Conservation (phyloP, 768 basidiomycete genomes). For the Lepiota subincarnata region DNA sequence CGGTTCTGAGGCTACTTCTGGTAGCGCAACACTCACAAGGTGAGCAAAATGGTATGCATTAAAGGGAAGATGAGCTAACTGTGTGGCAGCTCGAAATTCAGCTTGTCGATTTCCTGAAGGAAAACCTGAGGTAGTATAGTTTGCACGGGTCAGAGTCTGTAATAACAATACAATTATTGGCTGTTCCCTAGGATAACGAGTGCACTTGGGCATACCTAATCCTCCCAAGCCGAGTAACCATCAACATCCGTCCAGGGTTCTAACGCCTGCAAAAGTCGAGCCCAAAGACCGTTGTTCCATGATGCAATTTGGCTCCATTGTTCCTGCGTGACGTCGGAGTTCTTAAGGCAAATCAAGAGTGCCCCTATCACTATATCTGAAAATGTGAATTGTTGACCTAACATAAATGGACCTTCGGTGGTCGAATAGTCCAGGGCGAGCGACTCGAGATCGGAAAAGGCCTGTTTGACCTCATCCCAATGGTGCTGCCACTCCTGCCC, state of each 20-base stretch:
- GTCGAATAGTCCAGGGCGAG: too few relatives aligned
- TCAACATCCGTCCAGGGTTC: not conserved
- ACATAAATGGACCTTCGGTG: too few relatives aligned
- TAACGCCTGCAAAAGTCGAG: not conserved
- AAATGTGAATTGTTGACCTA: too few relatives aligned
- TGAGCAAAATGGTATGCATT: constrained; percentile 25
- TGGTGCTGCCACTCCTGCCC: not conserved
- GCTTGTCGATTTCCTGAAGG: not conserved
- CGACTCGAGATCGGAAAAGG: not conserved
- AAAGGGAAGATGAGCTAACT: not conserved
- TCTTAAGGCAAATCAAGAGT: not conserved
- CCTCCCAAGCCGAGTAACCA: not conserved
- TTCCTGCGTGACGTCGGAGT: not conserved
- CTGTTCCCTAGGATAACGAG: not conserved
- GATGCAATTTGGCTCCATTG: not conserved
- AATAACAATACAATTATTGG: too few relatives aligned
- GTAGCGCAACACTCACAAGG: constrained; percentile 52
- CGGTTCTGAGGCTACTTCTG: constrained; percentile 60
- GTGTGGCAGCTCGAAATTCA: constrained; percentile 4
- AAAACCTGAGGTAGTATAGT: too few relatives aligned
- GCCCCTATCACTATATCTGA: not conserved
- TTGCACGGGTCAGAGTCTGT: too few relatives aligned
- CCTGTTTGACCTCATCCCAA: not conserved
- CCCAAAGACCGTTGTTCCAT: not conserved
- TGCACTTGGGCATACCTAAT: not conserved